phyloP scores from a whole-genome alignment of 208 protist species.

The Zelonia costaricensis region DNA sequence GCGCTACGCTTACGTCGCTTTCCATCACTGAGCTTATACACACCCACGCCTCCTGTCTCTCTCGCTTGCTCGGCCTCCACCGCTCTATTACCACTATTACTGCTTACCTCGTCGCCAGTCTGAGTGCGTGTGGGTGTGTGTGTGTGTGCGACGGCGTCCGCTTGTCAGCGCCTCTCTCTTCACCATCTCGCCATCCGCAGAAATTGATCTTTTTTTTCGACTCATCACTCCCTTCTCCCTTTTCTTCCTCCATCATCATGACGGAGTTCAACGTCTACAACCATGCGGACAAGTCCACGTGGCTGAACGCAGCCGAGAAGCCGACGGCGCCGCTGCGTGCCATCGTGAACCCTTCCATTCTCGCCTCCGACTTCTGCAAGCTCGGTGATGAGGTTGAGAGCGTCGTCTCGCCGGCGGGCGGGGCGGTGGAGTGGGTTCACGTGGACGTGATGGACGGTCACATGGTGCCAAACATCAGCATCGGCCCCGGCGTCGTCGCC shows the following conservation, averaged over 20 bases:
- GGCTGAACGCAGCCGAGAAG: conserved; percentile 48
- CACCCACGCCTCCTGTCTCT: too few species aligned
- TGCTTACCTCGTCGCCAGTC: too few species aligned
- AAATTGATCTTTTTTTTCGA: background rate
- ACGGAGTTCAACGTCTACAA: conserved; percentile 28
- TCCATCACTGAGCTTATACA: too few species aligned
- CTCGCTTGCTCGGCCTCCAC: too few species aligned
- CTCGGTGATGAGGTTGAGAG: conserved; percentile 80
- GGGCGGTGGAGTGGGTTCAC: conserved; percentile 93
- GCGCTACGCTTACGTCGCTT: too few species aligned
- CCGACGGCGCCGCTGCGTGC: conserved; percentile 42
- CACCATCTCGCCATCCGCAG: background rate
- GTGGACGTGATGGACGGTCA: conserved; percentile 98
- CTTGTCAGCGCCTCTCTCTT: background rate
- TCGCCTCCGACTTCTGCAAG: conserved; percentile 87
- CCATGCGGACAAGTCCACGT: conserved; percentile 60
- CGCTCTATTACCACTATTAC: too few species aligned
- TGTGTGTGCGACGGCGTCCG: background rate
- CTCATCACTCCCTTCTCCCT: background rate
- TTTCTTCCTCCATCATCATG: background rate
- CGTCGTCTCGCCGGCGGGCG: conserved; percentile 68
- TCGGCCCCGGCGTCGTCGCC: conserved; percentile 94
- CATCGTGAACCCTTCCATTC: conserved; percentile 91
- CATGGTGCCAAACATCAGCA: conserved; percentile 98
- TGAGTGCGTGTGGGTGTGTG: too few species aligned